Evolutionary conservation across 257 asterid species (phyloP).

Genomic region (Craterostigma plantagineum): DNA sequence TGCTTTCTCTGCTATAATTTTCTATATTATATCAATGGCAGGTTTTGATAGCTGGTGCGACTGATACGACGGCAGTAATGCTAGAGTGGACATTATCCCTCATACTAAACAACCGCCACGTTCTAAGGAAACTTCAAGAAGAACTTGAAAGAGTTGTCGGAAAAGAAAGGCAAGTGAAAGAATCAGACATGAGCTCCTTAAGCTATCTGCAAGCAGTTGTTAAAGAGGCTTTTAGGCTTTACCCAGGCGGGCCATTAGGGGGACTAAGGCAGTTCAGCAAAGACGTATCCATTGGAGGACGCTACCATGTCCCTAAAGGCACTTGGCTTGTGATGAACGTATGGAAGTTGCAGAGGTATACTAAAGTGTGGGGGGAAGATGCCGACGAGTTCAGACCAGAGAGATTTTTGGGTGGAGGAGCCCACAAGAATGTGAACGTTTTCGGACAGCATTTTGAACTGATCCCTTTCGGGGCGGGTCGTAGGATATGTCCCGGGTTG

Average conservation of each 20-base stretch:
- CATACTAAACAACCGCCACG: not conserved
- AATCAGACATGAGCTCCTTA: not conserved
- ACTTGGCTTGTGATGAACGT: not conserved
- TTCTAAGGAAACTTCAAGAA: not conserved
- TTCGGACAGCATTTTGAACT: not conserved
- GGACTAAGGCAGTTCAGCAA: not conserved
- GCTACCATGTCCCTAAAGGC: not conserved
- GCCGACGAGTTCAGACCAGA: not conserved
- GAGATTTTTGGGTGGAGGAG: not conserved
- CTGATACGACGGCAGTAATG: not conserved
- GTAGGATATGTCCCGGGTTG: not conserved
- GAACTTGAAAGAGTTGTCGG: not conserved
- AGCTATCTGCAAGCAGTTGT: not conserved
- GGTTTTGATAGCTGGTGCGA: not conserved
- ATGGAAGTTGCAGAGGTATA: not conserved
- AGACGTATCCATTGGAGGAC: not conserved
- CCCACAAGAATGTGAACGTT: not conserved
- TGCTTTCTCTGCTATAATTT: no score
- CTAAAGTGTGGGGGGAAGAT: not conserved
- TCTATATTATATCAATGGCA: no score
- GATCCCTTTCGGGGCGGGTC: slow-evolving; percentile 1
- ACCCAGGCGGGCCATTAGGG: not conserved
- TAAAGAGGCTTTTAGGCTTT: not conserved
- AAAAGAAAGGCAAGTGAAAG: not conserved
- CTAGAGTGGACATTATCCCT: not conserved